These are phyloP conservation scores for Apiotrichum gamsii DNA, from an alignment of 1,284 basidiomycete species.

Conservation along the genomic window DNA sequence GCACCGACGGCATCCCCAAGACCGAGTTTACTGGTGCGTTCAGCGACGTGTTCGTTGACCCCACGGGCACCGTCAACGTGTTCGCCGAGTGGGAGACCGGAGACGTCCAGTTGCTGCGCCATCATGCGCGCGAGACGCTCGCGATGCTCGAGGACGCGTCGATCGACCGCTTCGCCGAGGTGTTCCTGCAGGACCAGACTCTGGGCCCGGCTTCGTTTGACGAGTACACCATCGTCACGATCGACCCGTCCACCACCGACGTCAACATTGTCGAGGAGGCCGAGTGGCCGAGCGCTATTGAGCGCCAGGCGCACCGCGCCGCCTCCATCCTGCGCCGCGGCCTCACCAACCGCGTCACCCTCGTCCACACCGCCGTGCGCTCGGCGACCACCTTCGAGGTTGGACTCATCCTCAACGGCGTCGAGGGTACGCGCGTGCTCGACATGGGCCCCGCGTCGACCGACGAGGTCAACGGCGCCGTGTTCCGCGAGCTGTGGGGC, in stretches of 20 bases:
- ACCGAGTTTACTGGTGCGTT: conserved; percentile 39
- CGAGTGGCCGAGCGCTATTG: conserved; percentile 59
- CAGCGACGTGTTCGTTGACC: conserved; percentile 65
- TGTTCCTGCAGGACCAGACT: conserved; percentile 43
- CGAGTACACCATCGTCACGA: conserved; percentile 62
- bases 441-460: conserved; percentile 74
- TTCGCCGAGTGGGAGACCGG: conserved; percentile 65
- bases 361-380: conserved; percentile 55
- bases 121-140: conserved; percentile 68
- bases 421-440: conserved; percentile 70
- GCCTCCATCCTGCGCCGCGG: conserved; percentile 58
- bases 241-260: conserved; percentile 53
- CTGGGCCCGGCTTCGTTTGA: conserved; percentile 62
- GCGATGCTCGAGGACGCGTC: conserved; percentile 52
- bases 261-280: conserved; percentile 7
- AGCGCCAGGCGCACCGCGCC: conserved; percentile 56
- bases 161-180: conserved; percentile 42
- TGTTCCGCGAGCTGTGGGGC: conserved; percentile 86
- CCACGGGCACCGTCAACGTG: conserved; percentile 71
- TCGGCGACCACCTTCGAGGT: conserved; percentile 50
- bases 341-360: conserved; percentile 61
- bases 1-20: conserved; percentile 33
- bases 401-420: conserved; percentile 66
- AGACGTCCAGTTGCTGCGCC: conserved; percentile 53
- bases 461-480: conserved; percentile 49